Evolutionary conservation across 352 stramenopile genomes (phyloP).

Genomic region (Plasmopara halstedii): DNA sequence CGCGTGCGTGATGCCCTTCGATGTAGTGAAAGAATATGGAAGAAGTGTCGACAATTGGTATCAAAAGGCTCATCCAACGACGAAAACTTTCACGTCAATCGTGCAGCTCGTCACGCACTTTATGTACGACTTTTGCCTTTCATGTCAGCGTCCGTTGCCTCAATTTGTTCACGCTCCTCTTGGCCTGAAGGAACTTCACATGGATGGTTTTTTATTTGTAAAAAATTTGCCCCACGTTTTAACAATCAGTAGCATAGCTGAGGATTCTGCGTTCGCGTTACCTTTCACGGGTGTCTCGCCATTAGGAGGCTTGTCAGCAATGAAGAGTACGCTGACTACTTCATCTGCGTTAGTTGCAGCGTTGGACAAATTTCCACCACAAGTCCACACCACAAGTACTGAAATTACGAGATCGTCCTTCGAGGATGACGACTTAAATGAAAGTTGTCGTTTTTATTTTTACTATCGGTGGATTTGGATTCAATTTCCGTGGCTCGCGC

Average conservation of each 20-base stretch:
- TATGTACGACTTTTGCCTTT: constrained; percentile 83
- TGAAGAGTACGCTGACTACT: constrained; percentile 15
- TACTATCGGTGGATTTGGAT: constrained; percentile 92
- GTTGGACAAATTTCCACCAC: constrained; percentile 22
- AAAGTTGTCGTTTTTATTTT: constrained; percentile 73
- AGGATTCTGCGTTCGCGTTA: constrained; percentile 13
- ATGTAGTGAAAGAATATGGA: constrained; percentile 91
- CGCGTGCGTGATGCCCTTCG: constrained; percentile 68
- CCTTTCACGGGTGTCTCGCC: constrained; percentile 8
- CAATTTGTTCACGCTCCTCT: constrained; percentile 74
- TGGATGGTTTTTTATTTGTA: constrained; percentile 70
- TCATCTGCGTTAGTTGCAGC: constrained; percentile 21
- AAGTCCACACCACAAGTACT: constrained; percentile 9
- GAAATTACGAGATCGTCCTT: constrained; percentile 1
- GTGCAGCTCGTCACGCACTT: constrained; percentile 84
- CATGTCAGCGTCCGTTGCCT: constrained; percentile 61
- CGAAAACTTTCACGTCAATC: constrained; percentile 66
- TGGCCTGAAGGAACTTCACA: constrained; percentile 52
- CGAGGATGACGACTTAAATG: constrained; percentile 38
- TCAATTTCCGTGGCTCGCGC: constrained; percentile 88
- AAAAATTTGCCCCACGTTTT: constrained; percentile 49
- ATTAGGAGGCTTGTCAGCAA: constrained; percentile 4
- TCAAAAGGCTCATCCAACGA: constrained; percentile 49
- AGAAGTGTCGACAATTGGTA: constrained; percentile 86
- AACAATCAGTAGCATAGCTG: constrained; percentile 2